phyloP scores from a whole-genome alignment of 2,329 filamentous ascomycete species.

The Cladosporium cucumerinum region DNA sequence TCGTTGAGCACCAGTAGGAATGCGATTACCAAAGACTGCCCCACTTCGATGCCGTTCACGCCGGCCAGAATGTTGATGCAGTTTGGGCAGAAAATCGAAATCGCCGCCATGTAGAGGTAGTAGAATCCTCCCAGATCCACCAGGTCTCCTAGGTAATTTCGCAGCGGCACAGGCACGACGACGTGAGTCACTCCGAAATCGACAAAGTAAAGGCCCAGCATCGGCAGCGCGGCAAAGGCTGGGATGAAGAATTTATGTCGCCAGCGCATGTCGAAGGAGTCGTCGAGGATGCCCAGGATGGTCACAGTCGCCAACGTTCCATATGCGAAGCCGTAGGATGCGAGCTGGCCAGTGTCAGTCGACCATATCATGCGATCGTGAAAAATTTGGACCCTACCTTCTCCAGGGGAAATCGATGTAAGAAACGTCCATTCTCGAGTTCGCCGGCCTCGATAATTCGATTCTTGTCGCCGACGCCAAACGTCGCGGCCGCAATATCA shows the following conservation, averaged over 20 bases:
- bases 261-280: slow-evolving; percentile 97
- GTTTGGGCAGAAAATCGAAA: slow-evolving; percentile 97
- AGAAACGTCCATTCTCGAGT: slow-evolving; percentile 75
- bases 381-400: slow-evolving; percentile 57
- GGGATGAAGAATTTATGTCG: slow-evolving; percentile 98
- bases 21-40: slow-evolving; percentile 89
- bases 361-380: not conserved
- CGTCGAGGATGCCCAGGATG: slow-evolving; percentile 88
- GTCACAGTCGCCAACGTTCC: slow-evolving; percentile 88
- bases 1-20: slow-evolving; percentile 82
- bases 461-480: slow-evolving; percentile 87
- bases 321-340: slow-evolving; percentile 90
- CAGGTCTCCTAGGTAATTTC: slow-evolving; percentile 78
- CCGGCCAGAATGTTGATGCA: slow-evolving; percentile 99
- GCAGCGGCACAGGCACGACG: slow-evolving; percentile 81
- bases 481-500: slow-evolving; percentile 91
- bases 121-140: slow-evolving; percentile 74
- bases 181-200: slow-evolving; percentile 97
- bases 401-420: slow-evolving; percentile 90
- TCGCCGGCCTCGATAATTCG: slow-evolving; percentile 70
- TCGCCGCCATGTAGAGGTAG: slow-evolving; percentile 93
- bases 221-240: slow-evolving; percentile 85
- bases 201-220: slow-evolving; percentile 96
- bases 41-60: slow-evolving; percentile 97
- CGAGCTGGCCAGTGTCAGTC: slow-evolving; percentile 58